phyloP scores from a whole-genome alignment of 805 yeast genomes.

The Candida sithepensis region DNA sequence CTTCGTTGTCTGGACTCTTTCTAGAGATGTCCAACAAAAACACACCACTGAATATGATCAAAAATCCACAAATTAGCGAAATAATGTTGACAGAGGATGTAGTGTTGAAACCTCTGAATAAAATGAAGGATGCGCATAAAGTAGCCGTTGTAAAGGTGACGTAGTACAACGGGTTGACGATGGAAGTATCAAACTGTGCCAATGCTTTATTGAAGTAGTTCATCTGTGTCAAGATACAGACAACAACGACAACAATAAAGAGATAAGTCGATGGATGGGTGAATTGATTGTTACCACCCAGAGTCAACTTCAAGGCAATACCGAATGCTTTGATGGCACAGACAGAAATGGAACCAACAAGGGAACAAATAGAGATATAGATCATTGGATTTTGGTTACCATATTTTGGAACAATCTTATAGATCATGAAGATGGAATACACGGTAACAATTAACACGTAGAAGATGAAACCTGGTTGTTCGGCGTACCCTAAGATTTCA shows the following conservation, averaged over 20 bases:
- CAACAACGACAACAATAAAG: constrained; percentile 70
- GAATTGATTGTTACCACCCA: constrained; percentile 84
- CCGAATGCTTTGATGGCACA: constrained; percentile 94
- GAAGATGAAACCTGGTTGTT: constrained; percentile 69
- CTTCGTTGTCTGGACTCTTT: constrained; percentile 48
- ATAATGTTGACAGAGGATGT: constrained; percentile 74
- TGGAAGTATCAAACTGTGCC: constrained; percentile 89
- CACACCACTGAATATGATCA: constrained; percentile 85
- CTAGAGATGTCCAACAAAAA: constrained; percentile 77
- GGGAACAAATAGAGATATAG: constrained; percentile 83
- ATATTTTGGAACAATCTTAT: constrained; percentile 74
- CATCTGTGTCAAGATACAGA: constrained; percentile 88
- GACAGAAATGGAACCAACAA: constrained; percentile 87
- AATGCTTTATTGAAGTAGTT: constrained; percentile 90
- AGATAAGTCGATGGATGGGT: constrained; percentile 80
- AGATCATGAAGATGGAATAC: constrained; percentile 75
- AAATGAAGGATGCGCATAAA: constrained; percentile 76
- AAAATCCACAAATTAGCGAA: constrained; percentile 78
- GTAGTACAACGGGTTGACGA: constrained; percentile 86
- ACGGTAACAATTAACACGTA: constrained; percentile 61
- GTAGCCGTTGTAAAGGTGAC: constrained; percentile 91
- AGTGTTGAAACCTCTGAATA: constrained; percentile 85
- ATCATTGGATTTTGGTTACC: constrained; percentile 85
- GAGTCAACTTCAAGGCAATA: constrained; percentile 80
- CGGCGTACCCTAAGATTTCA: constrained; percentile 78